phyloP scores from a whole-genome alignment of 768 basidiomycete genomes.

The Boletus subparvulus region DNA sequence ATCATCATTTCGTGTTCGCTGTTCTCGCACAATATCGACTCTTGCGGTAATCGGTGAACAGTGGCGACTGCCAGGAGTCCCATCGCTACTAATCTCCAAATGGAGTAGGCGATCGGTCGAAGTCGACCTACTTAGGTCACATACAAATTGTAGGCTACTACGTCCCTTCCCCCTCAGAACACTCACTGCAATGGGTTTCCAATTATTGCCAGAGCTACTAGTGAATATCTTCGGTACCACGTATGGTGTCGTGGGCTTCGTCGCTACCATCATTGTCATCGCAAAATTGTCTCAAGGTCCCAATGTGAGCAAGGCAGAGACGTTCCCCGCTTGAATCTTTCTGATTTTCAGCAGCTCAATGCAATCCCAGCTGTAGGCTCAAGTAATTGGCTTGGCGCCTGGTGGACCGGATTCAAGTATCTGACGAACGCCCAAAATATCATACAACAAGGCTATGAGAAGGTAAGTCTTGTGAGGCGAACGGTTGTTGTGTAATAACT shows the following conservation, averaged over 20 bases:
- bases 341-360: background rate
- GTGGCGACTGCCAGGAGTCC: no score
- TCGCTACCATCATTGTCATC: background rate
- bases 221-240: background rate
- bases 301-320: background rate
- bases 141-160: no score
- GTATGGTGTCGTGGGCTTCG: background rate
- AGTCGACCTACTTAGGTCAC: no score
- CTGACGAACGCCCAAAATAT: constrained; percentile 17
- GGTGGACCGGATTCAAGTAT: constrained; percentile 16
- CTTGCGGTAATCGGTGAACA: no score
- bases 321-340: background rate
- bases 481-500: background rate
- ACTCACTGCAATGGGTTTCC: no score
- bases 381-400: constrained; percentile 4
- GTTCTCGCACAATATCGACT: no score
- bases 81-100: no score
- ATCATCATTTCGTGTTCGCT: no score
- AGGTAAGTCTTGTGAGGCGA: constrained; percentile 10
- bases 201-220: background rate
- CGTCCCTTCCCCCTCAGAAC: no score
- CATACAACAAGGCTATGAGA: constrained; percentile 34
- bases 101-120: no score
- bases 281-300: background rate
- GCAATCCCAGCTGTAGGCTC: constrained; percentile 1